Conservation (phyloP, 345 rosid species). For the Ceriops decandra region DNA sequence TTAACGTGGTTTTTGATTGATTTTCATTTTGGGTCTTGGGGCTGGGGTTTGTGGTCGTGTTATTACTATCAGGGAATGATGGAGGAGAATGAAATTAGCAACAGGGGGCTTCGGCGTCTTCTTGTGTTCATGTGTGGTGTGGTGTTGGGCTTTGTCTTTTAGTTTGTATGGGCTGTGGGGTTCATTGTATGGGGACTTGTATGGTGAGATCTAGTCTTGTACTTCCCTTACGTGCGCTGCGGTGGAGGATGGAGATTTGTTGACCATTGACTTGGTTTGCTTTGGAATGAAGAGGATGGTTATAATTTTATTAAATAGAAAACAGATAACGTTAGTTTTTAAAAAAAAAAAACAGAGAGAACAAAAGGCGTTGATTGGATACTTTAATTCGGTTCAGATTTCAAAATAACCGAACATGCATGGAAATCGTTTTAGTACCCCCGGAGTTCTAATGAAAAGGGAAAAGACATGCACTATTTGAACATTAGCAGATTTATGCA, state of each 20-base stretch:
- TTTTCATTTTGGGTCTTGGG: too few relatives aligned
- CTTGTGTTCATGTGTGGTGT: background rate
- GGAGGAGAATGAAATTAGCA: too few relatives aligned
- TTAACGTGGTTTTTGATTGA: background rate
- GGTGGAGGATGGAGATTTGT: constrained; percentile 22
- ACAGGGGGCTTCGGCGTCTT: background rate
- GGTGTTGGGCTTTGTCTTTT: background rate
- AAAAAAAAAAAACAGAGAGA: background rate
- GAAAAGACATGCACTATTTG: too few relatives aligned
- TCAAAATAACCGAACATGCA: too few relatives aligned
- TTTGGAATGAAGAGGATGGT: background rate
- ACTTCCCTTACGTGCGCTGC: constrained; percentile 28
- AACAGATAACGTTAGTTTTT: background rate
- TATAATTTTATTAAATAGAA: too few relatives aligned
- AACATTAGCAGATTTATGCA: too few relatives aligned
- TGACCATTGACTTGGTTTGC: constrained; percentile 49
- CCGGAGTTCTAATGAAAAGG: too few relatives aligned
- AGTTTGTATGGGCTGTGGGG: constrained; percentile 11
- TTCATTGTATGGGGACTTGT: constrained; percentile 23
- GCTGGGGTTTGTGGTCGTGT: too few relatives aligned
- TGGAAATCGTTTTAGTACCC: too few relatives aligned
- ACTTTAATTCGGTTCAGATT: too few relatives aligned
- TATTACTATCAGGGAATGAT: too few relatives aligned
- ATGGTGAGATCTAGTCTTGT: constrained; percentile 27
- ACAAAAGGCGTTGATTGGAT: background rate